These are phyloP conservation scores for Ophiostoma himal-ulmi DNA, from an alignment of 2,329 filamentous ascomycete species.

Conservation along the genomic window DNA sequence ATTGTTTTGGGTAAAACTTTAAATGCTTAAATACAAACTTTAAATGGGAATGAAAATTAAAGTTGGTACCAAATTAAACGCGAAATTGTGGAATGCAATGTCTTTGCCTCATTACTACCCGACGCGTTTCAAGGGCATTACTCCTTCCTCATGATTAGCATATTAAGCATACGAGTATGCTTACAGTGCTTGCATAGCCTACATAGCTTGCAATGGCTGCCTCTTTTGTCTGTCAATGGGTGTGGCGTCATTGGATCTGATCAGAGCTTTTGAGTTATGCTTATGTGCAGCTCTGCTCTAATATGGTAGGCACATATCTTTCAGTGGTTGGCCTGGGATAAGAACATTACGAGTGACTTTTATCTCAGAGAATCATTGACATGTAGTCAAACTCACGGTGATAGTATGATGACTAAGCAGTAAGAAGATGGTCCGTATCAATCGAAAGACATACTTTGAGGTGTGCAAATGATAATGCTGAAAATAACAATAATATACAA, in stretches of 20 bases:
- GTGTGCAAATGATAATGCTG: neutral
- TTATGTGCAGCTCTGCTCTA: neutral
- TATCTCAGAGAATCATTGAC: too few relatives aligned
- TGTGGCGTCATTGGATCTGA: constrained; percentile 1
- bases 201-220: neutral
- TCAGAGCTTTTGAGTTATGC: neutral
- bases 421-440: too few relatives aligned
- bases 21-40: neutral
- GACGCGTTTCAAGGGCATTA: neutral
- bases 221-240: neutral
- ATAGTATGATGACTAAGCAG: too few relatives aligned
- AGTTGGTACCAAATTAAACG: neutral
- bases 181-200: neutral
- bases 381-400: too few relatives aligned
- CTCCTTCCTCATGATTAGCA: neutral
- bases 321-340: too few relatives aligned
- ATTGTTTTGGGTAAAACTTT: neutral
- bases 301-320: too few relatives aligned
- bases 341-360: too few relatives aligned
- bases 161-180: neutral
- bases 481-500: neutral
- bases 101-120: neutral
- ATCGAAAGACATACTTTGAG: neutral
- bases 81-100: neutral
- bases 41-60: neutral